Evolutionary conservation across 176 grass and related monocot species (phyloP), one percentile per base, ranked within the genome.

Genomic region (Canna indica): DNA sequence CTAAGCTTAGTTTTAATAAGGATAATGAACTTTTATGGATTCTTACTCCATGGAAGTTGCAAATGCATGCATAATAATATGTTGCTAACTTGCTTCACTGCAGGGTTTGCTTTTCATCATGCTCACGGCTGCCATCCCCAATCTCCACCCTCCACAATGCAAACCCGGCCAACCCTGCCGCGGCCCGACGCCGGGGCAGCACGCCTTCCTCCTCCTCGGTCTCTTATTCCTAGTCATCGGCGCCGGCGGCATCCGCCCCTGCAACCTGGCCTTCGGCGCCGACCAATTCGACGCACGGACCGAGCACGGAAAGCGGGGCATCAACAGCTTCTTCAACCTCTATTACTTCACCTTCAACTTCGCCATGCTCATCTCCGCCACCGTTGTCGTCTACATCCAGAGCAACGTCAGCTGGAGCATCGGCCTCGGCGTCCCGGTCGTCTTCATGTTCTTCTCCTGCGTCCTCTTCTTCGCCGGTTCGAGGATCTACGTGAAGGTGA

Each of bases 261-360:
- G 91, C 70, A 95, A 84, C 64, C 67, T 95, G 17, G 77, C 82
- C 3, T 95, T 95, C 52, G 82, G 87, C 22, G 91, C 87, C 3
- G 87, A 95, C 76, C 91, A 95, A 61, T 95, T 90, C 74, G 53
- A 90, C 72, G 82, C 82, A 38, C 20, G 39, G 34, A 85, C 79
- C 0, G 84, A 83, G 22, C 67, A 53, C 22, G 87, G 87, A 4
- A 77, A 77, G 61, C 77, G 81, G 24, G 80, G 87, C 48, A 83
- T 88, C 71, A 33, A 75, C 68, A 95, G 84, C 77, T 95, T 95
- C 84, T 95, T 95, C 77, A 90, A 95, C 74, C 79, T 84, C 84
- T 95, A 88, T 82, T 95, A 87, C 75, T 90, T 90, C 84, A 90
- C 87, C 7, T 78, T 90, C 50, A 95, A 81, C 46, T 47, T 81